phyloP scores from a whole-genome alignment of 805 yeast genomes.

The Lipomyces kockii region DNA sequence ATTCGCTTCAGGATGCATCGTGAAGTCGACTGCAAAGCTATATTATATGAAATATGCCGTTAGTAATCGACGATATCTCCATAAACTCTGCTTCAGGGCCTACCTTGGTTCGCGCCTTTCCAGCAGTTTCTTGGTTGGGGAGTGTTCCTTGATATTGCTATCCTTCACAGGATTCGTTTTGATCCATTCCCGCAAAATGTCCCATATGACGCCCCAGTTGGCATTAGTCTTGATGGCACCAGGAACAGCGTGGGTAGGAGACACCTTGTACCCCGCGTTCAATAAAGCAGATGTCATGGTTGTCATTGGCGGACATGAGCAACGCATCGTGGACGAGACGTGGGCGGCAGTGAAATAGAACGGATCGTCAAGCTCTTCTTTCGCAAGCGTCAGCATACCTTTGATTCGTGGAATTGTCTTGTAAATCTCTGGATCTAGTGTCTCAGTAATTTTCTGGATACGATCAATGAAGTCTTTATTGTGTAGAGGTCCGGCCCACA shows the following conservation, averaged over 20 bases:
- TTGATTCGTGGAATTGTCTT: conserved; percentile 82
- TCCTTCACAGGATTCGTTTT: conserved; percentile 49
- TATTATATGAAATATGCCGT: conserved; percentile 34
- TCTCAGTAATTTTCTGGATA: conserved; percentile 60
- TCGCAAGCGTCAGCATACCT: conserved; percentile 90
- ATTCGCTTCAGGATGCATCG: conserved; percentile 59
- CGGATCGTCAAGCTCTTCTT: conserved; percentile 69
- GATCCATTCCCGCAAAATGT: conserved; percentile 68
- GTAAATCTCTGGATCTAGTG: conserved; percentile 61
- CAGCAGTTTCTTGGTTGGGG: conserved; percentile 45
- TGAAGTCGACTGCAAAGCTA: conserved; percentile 55
- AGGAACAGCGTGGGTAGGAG: conserved; percentile 86
- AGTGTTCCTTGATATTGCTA: conserved; percentile 41
- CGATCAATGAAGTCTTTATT: conserved; percentile 66
- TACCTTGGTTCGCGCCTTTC: conserved; percentile 35
- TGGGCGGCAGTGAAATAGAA: conserved; percentile 85
- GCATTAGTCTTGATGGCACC: conserved; percentile 90
- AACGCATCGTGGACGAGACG: conserved; percentile 72
- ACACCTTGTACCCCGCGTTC: conserved; percentile 78
- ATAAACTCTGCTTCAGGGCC: background rate
- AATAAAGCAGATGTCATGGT: conserved; percentile 78
- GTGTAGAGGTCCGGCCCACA: conserved; percentile 89
- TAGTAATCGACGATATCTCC: background rate
- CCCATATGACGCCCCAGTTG: conserved; percentile 79
- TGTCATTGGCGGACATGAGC: conserved; percentile 81